Evolutionary conservation across 331 rosid genomes (phyloP), one percentile per base, ranked within the genome.

Genomic region (Malus hybrid): DNA sequence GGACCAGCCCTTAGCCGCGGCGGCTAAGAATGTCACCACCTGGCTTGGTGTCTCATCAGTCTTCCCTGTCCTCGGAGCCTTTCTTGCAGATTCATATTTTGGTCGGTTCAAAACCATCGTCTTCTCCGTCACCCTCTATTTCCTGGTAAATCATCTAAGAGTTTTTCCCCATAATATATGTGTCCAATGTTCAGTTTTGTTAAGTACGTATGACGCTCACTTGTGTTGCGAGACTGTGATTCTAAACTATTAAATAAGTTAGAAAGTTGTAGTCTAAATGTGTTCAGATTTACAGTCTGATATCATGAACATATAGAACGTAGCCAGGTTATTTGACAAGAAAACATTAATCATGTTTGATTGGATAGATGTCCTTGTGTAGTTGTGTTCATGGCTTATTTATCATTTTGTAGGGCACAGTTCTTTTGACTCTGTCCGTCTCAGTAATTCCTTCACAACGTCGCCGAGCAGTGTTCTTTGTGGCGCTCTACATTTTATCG

Each of bases 41-140:
- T 85, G 84, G 88, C 64, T 80, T 15, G 91, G 91, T 27, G 88
- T 85, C 11, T 83, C 91, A 0, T 69, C 88, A 0, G 75, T 89
- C 32, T 85, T 85, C 34, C 88, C 91, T 44, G 11, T 89, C 57
- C 85, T 83, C 3, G 91, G 93, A 9, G 93, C 87, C n/a, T 83
- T 89, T 68, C 4, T 89, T 0, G 91, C 91, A 15, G 91, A 89
- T 60, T 89, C 91, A 2, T 42, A 10, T 42, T 42, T 42, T 42
- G 48, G 48, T 42, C 48, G 48, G 48, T 42, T 42, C 48, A 42
- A 42, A 42, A 42, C 48, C 48, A 42, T 42, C 48, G 48, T 42
- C 48, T 10, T 42, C 48, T 42, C 48, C 48, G 5, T 42, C 14
- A 1, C 48, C 48, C 3, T 42, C 48, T 42, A 42, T 42, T 10